A percentile compares a stretch with the other conserved stretches of the same genome.
Conservation (phyloP, 352 stramenopile species). For the Thalassiosira livingstoniorum region DNA sequence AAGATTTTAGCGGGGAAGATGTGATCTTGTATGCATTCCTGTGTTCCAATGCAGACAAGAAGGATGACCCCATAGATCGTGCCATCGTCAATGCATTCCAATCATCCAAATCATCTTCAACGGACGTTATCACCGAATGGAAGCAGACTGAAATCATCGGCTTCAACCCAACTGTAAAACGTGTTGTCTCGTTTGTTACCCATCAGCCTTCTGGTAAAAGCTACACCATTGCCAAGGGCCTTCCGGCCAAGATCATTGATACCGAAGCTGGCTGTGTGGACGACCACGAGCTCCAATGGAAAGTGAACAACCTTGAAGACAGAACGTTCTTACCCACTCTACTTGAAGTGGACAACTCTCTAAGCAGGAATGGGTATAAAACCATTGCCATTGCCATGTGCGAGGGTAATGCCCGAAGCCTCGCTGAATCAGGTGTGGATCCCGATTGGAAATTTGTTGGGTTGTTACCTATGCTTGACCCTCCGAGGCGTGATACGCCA, state of each 20-base stretch:
- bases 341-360: constrained; percentile 38
- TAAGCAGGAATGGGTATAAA: constrained; percentile 79
- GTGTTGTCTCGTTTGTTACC: constrained; percentile 68
- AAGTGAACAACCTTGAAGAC: constrained; percentile 57
- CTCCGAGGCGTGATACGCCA: constrained; percentile 93
- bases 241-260: constrained; percentile 79
- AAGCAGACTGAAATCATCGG: constrained; percentile 68
- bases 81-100: constrained; percentile 69
- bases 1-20: constrained; percentile 64
- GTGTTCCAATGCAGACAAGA: constrained; percentile 80
- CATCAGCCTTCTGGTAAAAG: constrained; percentile 46
- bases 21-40: constrained; percentile 74
- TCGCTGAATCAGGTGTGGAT: constrained; percentile 39
- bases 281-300: constrained; percentile 79
- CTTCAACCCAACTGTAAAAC: constrained; percentile 76
- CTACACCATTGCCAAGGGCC: constrained; percentile 76
- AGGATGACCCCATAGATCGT: constrained; percentile 83
- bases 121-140: constrained; percentile 43
- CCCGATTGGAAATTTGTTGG: constrained; percentile 96
- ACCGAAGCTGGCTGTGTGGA: constrained; percentile 70
- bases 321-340: constrained; percentile 58
- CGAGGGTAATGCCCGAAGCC: constrained; percentile 75
- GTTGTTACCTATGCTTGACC: constrained; percentile 95
- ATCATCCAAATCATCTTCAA: not conserved
- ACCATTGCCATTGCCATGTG: constrained; percentile 82